These are phyloP conservation scores for Alternaria solani DNA, from an alignment of 2,329 filamentous ascomycete species.

Conservation along the genomic window DNA sequence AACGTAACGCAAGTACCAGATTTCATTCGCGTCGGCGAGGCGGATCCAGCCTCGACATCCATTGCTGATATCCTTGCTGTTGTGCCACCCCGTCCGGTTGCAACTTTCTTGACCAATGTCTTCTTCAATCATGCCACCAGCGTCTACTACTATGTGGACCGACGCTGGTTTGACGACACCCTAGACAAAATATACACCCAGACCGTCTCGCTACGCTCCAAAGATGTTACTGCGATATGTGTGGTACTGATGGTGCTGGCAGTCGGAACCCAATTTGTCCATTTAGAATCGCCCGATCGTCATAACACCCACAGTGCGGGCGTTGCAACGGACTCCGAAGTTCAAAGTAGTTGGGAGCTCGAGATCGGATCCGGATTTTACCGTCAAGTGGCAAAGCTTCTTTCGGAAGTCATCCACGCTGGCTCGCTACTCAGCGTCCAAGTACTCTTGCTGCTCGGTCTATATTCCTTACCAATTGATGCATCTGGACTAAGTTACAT, in stretches of 20 bases:
- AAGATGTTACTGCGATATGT: slow-evolving; percentile 34
- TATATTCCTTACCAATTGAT: slow-evolving; percentile 65
- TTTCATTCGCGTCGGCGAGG: slow-evolving; percentile 19
- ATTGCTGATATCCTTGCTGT: slow-evolving; percentile 14
- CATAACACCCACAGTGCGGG: neutral
- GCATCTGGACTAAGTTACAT: slow-evolving; percentile 65
- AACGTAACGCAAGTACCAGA: slow-evolving; percentile 11
- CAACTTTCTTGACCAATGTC: slow-evolving; percentile 53
- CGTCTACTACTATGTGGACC: slow-evolving; percentile 56
- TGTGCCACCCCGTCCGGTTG: slow-evolving; percentile 25
- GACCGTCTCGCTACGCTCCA: slow-evolving; percentile 1
- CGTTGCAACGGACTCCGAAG: neutral
- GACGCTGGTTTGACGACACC: slow-evolving; percentile 53
- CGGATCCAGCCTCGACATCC: slow-evolving; percentile 16
- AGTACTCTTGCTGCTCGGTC: slow-evolving; percentile 64
- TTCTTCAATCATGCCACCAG: slow-evolving; percentile 56
- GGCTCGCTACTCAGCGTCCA: slow-evolving; percentile 67
- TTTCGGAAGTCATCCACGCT: slow-evolving; percentile 65
- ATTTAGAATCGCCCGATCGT: slow-evolving; percentile 19
- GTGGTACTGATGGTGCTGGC: slow-evolving; percentile 55
- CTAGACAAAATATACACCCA: slow-evolving; percentile 39
- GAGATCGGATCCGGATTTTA: slow-evolving; percentile 47
- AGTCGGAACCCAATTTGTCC: slow-evolving; percentile 53
- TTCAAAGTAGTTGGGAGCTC: slow-evolving; percentile 15
- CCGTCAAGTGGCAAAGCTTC: slow-evolving; percentile 62